phyloP scores from a whole-genome alignment of 2,329 filamentous ascomycete species.

The Bipolaris cookei region DNA sequence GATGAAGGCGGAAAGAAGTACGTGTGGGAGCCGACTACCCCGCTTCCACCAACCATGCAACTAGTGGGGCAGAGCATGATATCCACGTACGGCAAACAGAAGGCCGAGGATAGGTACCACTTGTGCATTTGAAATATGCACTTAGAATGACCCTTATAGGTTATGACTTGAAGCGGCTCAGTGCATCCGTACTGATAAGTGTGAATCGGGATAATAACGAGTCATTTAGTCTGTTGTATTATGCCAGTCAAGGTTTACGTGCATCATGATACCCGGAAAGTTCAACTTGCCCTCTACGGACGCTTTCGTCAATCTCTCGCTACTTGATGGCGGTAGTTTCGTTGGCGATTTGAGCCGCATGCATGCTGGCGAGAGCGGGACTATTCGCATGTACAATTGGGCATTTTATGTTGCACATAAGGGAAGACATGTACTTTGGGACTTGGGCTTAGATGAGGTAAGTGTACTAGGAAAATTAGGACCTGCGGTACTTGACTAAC shows the following conservation, averaged over 20 bases:
- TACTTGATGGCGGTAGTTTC: constrained; percentile 46
- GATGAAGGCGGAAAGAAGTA: too few species aligned
- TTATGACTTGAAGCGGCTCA: neutral
- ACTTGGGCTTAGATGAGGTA: constrained; percentile 42
- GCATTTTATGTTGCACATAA: constrained; percentile 40
- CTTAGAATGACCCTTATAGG: neutral
- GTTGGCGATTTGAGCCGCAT: constrained; percentile 35
- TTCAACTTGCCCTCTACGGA: constrained; percentile 20
- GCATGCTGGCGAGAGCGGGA: constrained; percentile 36
- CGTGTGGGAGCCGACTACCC: too few species aligned
- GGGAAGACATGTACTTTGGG: constrained; percentile 40
- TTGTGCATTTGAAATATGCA: neutral
- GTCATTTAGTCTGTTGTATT: neutral
- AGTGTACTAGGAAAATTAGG: neutral
- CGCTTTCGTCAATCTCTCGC: constrained; percentile 32
- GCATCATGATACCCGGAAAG: neutral
- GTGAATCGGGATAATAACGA: neutral
- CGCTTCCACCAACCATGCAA: too few species aligned
- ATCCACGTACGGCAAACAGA: neutral
- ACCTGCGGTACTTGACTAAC: constrained; percentile 1
- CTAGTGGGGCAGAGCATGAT: constrained; percentile 11
- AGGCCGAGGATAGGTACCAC: neutral
- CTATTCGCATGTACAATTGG: constrained; percentile 47
- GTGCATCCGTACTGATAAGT: neutral
- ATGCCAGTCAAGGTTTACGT: neutral